These are phyloP conservation scores for Diaporthe aspalathi DNA, from an alignment of 2,329 filamentous ascomycete species.

Conservation along the genomic window DNA sequence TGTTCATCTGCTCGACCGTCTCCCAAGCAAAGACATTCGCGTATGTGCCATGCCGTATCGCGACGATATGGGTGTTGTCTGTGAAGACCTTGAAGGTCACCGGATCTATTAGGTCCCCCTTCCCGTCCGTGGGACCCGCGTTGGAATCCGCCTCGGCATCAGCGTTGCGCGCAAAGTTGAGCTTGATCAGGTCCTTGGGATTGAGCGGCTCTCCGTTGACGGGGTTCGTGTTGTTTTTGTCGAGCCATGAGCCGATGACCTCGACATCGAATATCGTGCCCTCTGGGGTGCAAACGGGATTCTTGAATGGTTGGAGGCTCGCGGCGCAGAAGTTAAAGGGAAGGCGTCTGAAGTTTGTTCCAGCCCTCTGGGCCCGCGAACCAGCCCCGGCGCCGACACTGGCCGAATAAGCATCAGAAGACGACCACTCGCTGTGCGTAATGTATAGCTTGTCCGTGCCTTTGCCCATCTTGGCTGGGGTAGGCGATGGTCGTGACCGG, in stretches of 20 bases:
- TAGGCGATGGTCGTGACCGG: conserved; percentile 27
- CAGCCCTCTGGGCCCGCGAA: conserved; percentile 63
- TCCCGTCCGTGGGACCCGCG: conserved; percentile 61
- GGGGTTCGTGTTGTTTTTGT: conserved; percentile 93
- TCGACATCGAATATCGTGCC: conserved; percentile 96
- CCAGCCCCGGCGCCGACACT: conserved; percentile 79
- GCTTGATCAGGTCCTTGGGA: conserved; percentile 85
- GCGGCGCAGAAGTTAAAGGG: conserved; percentile 99
- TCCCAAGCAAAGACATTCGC: conserved; percentile 98
- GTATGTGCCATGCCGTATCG: conserved; percentile 80
- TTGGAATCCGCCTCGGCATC: conserved; percentile 65
- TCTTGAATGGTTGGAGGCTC: conserved; percentile 92
- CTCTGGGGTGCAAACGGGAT: conserved; percentile 88
- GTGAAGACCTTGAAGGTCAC: conserved; percentile 98
- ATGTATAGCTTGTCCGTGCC: conserved; percentile 75
- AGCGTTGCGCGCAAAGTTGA: conserved; percentile 93
- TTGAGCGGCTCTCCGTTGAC: conserved; percentile 84
- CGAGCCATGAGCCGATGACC: conserved; percentile 93
- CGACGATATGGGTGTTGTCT: conserved; percentile 97
- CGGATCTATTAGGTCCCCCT: conserved; percentile 90
- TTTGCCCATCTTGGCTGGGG: conserved; percentile 56
- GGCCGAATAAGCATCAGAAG: conserved; percentile 87
- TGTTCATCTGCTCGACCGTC: conserved; percentile 92
- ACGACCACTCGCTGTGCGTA: conserved; percentile 98
- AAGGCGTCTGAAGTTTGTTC: conserved; percentile 82